Evolutionary conservation across 208 protist genomes (phyloP).

Genomic region (Wallacemonas sp.): DNA sequence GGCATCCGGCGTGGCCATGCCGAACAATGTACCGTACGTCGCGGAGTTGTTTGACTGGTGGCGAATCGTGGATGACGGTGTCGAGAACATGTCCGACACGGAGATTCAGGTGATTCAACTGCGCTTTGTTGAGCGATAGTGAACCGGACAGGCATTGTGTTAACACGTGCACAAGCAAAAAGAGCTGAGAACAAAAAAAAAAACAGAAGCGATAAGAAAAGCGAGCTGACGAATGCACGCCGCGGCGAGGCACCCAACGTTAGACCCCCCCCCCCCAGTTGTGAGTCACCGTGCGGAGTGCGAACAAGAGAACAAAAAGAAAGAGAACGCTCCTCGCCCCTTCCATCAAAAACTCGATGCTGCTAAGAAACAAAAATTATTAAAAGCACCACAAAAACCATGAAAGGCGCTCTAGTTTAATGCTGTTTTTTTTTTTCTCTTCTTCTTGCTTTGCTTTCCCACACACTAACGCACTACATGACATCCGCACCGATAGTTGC

Average conservation of each 20-base stretch:
- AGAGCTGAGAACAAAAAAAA: neutral
- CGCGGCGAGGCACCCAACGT: no score
- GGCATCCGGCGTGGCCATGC: conserved; percentile 15
- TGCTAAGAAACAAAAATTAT: no score
- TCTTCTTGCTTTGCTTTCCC: neutral
- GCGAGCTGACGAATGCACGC: no score
- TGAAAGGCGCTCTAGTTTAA: neutral
- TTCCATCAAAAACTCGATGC: no score
- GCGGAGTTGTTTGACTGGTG: conserved; percentile 74
- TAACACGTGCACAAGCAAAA: neutral
- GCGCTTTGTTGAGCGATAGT: conserved; percentile 27
- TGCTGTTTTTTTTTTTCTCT: conserved; percentile 16
- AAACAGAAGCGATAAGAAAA: no score
- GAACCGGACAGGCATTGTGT: no score
- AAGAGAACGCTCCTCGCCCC: no score
- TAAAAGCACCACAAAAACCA: no score
- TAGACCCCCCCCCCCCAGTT: no score
- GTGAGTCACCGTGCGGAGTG: no score
- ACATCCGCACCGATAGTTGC: no score
- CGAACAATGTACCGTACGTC: conserved; percentile 28
- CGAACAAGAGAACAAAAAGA: no score
- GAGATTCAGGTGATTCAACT: conserved; percentile 82
- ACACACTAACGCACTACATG: neutral
- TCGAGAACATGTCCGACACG: conserved; percentile 72
- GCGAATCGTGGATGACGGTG: conserved; percentile 41